Evolutionary conservation across 352 stramenopile genomes (phyloP), one percentile per base, ranked within the genome.

Genomic region (Pythium graminicola): DNA sequence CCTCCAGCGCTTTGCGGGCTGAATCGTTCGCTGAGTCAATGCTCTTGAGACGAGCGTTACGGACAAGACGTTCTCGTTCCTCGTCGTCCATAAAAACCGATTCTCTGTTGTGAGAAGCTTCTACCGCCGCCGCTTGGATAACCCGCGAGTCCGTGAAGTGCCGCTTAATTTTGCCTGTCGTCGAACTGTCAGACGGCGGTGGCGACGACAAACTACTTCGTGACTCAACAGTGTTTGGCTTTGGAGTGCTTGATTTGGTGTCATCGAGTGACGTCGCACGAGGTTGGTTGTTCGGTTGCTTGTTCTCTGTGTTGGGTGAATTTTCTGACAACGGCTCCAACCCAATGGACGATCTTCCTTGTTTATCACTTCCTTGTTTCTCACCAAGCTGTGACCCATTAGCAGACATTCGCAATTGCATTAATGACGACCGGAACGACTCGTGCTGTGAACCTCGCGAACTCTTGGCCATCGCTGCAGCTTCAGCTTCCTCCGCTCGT

Each of bases 81-180:
- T 73, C 47, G 17, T 85, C 67, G 19, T 70, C 64, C 31, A 76
- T 65, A 13, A 78, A 41, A 1, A 16, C 36, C 7, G 73, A 19
- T 54, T 50, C 3, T 55, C 65, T 39, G 57, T 67, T 10, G 2
- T 48, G 70, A 72, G 17, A 23, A 7, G 57, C 36, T 54, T 86
- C 64, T n/a, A 81, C 71, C 10, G 76, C 76, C 22, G 72, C 73
- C 11, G 73, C 70, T 31, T 80, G 65, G 38, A 90, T 87, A 6
- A 73, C 64, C 3, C 70, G 69, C 5, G 76, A 74, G 51, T 90
- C 80, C 0, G 80, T 90, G 2, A 70, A 76, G 51, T 79, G 71
- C 2, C 80, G 76, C 61, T 88, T 88, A 51, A 90, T 76, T 36
- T 61, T 60, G 6, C 27, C 39, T 31, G 42, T 26, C 13, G 31